Percentiles rank a stretch among this genome's conserved stretches.
These are phyloP conservation scores for Didymella pomorum DNA, from an alignment of 2,329 filamentous ascomycete species.

Conservation along the genomic window DNA sequence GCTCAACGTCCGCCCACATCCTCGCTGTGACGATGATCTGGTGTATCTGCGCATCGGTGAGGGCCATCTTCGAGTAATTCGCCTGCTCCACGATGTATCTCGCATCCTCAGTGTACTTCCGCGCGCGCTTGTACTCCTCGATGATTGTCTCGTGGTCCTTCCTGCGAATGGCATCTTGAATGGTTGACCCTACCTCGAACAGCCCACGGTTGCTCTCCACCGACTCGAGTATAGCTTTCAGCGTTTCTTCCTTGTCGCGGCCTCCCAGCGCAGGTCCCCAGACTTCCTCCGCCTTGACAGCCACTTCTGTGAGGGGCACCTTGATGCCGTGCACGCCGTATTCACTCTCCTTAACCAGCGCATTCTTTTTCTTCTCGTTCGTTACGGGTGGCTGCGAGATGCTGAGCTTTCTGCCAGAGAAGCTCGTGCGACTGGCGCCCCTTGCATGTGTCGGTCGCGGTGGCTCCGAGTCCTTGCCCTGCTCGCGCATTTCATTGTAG, in stretches of 20 bases:
- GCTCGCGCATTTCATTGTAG: conserved; percentile 89
- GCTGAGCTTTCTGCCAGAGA: conserved; percentile 57
- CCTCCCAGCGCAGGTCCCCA: conserved; percentile 95
- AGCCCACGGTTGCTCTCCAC: conserved; percentile 82
- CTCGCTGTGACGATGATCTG: conserved; percentile 86
- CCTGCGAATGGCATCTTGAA: conserved; percentile 86
- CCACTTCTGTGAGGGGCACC: conserved; percentile 83
- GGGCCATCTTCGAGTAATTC: conserved; percentile 59
- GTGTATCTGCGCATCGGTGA: conserved; percentile 82
- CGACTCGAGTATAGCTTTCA: conserved; percentile 78
- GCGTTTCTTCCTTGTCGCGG: conserved; percentile 85
- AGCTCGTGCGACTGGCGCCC: conserved; percentile 71
- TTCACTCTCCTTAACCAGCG: conserved; percentile 83
- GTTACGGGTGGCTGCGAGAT: conserved; percentile 39
- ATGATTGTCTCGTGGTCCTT: conserved; percentile 89
- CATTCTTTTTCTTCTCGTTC: conserved; percentile 80
- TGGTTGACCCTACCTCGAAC: conserved; percentile 78
- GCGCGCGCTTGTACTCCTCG: conserved; percentile 85
- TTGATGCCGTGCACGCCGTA: conserved; percentile 69
- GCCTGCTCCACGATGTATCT: conserved; percentile 69
- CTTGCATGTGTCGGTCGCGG: conserved; percentile 65
- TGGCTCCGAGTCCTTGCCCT: conserved; percentile 64
- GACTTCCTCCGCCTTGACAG: conserved; percentile 93
- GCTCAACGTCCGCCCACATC: conserved; percentile 94
- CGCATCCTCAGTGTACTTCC: conserved; percentile 80